Evolutionary conservation across 352 stramenopile species (phyloP).

Genomic region (Phytophthora palmivora): DNA sequence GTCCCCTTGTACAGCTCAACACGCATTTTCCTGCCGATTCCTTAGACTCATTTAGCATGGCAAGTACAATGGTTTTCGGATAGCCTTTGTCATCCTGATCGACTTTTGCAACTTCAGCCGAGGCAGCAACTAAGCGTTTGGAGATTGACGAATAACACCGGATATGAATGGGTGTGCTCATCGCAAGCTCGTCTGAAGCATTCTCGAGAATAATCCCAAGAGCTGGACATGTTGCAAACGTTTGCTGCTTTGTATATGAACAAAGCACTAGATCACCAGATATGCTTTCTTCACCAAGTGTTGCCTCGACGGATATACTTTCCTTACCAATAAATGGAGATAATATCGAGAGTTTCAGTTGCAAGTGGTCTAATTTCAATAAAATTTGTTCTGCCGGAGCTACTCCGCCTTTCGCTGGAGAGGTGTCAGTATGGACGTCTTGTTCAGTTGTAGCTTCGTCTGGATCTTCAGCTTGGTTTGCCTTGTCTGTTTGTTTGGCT

Average conservation of each 20-base stretch:
- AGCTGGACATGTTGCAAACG: constrained; percentile 39
- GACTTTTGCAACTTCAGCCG: constrained; percentile 6
- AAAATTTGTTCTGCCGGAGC: constrained; percentile 2
- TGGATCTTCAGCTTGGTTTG: not conserved
- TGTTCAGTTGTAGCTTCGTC: not conserved
- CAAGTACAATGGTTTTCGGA: constrained; percentile 23
- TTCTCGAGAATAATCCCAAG: constrained; percentile 7
- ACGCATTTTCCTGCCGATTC: constrained; percentile 26
- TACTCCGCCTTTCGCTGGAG: not conserved
- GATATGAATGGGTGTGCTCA: constrained; percentile 17
- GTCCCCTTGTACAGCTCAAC: constrained; percentile 13
- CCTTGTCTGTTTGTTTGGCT: not conserved
- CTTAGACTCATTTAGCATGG: constrained; percentile 23
- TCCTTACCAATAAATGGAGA: constrained; percentile 42
- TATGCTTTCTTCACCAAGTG: constrained; percentile 25
- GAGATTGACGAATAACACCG: constrained; percentile 34
- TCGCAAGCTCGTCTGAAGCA: constrained; percentile 1
- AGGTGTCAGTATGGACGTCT: not conserved
- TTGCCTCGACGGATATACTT: constrained; percentile 46
- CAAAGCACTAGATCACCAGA: constrained; percentile 39
- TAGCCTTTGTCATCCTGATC: constrained; percentile 15
- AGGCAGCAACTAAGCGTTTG: constrained; percentile 23
- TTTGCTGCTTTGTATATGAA: constrained; percentile 46
- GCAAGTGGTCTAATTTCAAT: constrained; percentile 46
- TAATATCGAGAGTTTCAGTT: constrained; percentile 35